Evolutionary conservation across 2,329 filamentous ascomycete genomes (phyloP).

Genomic region (Aspergillus aculeatus): DNA sequence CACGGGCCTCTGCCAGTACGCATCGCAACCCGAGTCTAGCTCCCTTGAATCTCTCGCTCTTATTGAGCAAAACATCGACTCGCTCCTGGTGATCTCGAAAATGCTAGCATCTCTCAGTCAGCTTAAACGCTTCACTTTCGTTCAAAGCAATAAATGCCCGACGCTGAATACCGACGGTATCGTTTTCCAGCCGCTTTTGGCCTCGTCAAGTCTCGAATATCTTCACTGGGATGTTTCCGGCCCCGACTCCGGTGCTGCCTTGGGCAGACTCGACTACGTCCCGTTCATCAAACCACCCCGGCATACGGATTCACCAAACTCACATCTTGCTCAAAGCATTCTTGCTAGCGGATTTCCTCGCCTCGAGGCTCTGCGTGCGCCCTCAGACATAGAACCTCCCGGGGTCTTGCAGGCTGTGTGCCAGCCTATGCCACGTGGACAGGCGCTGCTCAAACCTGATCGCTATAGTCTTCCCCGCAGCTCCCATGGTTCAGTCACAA

Average conservation of each 20-base stretch:
- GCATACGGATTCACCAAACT: conserved; percentile 40
- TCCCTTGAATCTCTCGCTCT: conserved; percentile 50
- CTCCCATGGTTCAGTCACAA: conserved; percentile 43
- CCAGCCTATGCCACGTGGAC: conserved; percentile 38
- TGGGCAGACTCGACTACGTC: conserved; percentile 38
- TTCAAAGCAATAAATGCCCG: conserved; percentile 51
- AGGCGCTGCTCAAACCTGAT: conserved; percentile 41
- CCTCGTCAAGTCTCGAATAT: conserved; percentile 49
- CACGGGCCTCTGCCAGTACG: conserved; percentile 53
- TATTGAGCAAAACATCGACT: conserved; percentile 55
- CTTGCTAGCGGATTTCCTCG: conserved; percentile 43
- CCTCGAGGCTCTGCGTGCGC: conserved; percentile 42
- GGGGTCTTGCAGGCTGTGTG: conserved; percentile 46
- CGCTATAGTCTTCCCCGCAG: conserved; percentile 43
- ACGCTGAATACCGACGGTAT: conserved; percentile 43
- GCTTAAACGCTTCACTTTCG: conserved; percentile 52
- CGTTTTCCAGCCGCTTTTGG: conserved; percentile 49
- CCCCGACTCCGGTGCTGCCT: conserved; percentile 36
- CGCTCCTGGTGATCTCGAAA: conserved; percentile 52
- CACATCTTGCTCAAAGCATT: conserved; percentile 46
- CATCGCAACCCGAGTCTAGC: conserved; percentile 46
- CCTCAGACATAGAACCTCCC: conserved; percentile 45
- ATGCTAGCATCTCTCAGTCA: conserved; percentile 49
- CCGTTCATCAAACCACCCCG: conserved; percentile 37
- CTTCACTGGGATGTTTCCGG: conserved; percentile 58